A percentile compares a stretch with the other conserved stretches of the same genome.
Evolutionary conservation across 768 basidiomycete genomes (phyloP).

Genomic region (Podaxis sp.): DNA sequence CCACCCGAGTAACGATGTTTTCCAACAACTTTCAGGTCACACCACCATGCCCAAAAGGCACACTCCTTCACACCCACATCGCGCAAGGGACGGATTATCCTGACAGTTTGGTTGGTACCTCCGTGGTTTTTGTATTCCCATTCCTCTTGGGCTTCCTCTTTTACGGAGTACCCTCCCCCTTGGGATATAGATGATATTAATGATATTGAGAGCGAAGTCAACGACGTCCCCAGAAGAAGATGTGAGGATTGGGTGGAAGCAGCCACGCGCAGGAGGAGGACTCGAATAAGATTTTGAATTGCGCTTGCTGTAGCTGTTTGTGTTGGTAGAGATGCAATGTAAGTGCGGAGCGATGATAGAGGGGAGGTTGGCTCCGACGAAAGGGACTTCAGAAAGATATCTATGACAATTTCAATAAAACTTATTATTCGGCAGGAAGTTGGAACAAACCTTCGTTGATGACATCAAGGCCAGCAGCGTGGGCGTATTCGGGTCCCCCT

Average conservation of each 20-base stretch:
- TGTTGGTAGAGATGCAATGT: conserved; percentile 70
- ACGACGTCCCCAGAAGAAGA: conserved; percentile 72
- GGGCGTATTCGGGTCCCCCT: conserved; percentile 29
- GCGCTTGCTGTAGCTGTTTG: conserved; percentile 65
- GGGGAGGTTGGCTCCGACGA: conserved; percentile 27
- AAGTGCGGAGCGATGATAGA: conserved; percentile 38
- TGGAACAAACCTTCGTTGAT: conserved; percentile 50
- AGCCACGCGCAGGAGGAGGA: conserved; percentile 73
- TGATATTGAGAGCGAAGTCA: conserved; percentile 76
- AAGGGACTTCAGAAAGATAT: conserved; percentile 29
- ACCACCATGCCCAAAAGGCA: conserved; percentile 78
- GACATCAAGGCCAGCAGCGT: conserved; percentile 41
- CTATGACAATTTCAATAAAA: conserved; percentile 20
- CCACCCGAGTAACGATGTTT: conserved; percentile 32
- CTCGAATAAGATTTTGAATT: conserved; percentile 57
- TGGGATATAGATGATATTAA: conserved; percentile 74
- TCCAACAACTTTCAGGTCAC: conserved; percentile 45
- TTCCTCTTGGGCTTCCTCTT: conserved; percentile 70
- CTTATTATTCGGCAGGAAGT: background rate
- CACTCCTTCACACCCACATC: conserved; percentile 83
- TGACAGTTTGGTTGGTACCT: conserved; percentile 32
- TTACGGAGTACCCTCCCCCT: conserved; percentile 72
- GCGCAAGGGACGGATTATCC: conserved; percentile 65
- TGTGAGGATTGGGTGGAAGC: conserved; percentile 63
- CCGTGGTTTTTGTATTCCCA: conserved; percentile 40